phyloP scores from a whole-genome alignment of 2,329 filamentous ascomycete species.

The Talaromyces islandicus region DNA sequence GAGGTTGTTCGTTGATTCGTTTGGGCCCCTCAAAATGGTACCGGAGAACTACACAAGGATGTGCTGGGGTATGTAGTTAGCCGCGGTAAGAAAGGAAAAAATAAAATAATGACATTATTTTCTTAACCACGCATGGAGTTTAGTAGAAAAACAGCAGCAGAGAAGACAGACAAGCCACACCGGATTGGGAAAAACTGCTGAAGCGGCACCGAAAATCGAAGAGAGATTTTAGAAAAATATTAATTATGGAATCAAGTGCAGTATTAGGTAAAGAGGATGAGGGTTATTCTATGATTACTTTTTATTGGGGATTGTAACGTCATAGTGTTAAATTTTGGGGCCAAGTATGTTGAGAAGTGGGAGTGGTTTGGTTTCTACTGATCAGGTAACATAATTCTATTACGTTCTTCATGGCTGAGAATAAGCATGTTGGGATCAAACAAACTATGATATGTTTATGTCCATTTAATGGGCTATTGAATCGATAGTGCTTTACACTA shows the following conservation, averaged over 20 bases:
- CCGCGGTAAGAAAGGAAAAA: background rate
- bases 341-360: background rate
- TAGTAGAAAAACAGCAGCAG: background rate
- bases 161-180: background rate
- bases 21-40: background rate
- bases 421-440: background rate
- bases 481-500: background rate
- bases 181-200: background rate
- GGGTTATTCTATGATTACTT: background rate
- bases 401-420: background rate
- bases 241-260: constrained; percentile 6
- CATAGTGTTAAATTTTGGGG: background rate
- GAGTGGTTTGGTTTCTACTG: background rate
- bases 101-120: background rate
- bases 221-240: background rate
- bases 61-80: background rate
- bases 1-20: background rate
- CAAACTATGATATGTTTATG: background rate
- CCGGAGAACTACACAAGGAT: too few species aligned
- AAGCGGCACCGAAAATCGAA: background rate
- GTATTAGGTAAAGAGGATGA: constrained; percentile 2
- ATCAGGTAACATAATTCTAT: background rate
- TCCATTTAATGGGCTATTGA: background rate
- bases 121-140: background rate
- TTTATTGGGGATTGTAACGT: background rate